Conservation (phyloP, 2,329 filamentous ascomycete genomes). For the Torrubiellomyces zombiae region DNA sequence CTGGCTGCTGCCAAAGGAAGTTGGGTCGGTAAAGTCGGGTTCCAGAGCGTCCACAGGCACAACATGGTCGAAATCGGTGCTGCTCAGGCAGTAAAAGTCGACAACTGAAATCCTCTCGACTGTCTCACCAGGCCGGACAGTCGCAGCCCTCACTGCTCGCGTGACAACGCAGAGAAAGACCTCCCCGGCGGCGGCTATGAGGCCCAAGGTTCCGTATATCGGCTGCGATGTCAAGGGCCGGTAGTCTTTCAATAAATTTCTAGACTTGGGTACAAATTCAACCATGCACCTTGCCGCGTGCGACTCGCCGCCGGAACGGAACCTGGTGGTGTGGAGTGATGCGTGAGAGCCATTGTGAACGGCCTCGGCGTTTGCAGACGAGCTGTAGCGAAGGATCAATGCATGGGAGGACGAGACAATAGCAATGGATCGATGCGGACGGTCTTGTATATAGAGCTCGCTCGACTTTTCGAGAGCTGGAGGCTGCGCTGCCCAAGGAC, state of each 20-base stretch:
- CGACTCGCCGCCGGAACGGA: slow-evolving; percentile 25
- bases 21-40: slow-evolving; percentile 27
- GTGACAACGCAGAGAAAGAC: slow-evolving; percentile 87
- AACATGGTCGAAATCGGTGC: slow-evolving; percentile 69
- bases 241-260: slow-evolving; percentile 58
- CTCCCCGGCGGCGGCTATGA: slow-evolving; percentile 70
- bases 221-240: slow-evolving; percentile 55
- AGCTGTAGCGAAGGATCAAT: slow-evolving; percentile 69
- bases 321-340: slow-evolving; percentile 30
- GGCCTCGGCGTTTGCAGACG: slow-evolving; percentile 38
- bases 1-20: slow-evolving; percentile 29
- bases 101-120: slow-evolving; percentile 76
- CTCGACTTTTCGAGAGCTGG: slow-evolving; percentile 44
- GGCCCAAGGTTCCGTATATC: slow-evolving; percentile 71
- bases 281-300: slow-evolving; percentile 60
- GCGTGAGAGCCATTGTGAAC: slow-evolving; percentile 41
- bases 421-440: slow-evolving; percentile 74
- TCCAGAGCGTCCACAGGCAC: slow-evolving; percentile 37
- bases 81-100: slow-evolving; percentile 86
- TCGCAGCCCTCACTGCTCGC: slow-evolving; percentile 60
- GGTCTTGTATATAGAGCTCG: slow-evolving; percentile 70
- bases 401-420: slow-evolving; percentile 65
- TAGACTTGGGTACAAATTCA: slow-evolving; percentile 54
- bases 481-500: slow-evolving; percentile 28
- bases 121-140: slow-evolving; percentile 71